Evolutionary conservation across 1,139 yeast species (phyloP).

Genomic region (Geotrichum histeridarum): DNA sequence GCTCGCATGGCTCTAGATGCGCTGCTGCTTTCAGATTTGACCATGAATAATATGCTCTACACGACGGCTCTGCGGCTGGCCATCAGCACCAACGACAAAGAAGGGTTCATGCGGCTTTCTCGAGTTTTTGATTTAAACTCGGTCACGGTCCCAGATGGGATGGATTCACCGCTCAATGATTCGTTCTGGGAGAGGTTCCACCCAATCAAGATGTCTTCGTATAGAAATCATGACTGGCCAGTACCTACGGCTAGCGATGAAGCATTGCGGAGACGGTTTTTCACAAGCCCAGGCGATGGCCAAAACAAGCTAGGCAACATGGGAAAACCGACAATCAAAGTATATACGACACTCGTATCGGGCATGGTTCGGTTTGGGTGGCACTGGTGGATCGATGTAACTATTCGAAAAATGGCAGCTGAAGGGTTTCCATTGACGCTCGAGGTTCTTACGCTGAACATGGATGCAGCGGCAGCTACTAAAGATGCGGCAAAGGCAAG

Average conservation of each 20-base stretch:
- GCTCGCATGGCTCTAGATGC: conserved; percentile 29
- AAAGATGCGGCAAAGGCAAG: conserved; percentile 24
- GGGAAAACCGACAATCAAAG: conserved; percentile 7
- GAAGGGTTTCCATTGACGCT: conserved; percentile 21
- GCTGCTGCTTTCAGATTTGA: conserved; percentile 24
- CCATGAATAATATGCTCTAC: conserved; percentile 23
- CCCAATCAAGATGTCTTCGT: conserved; percentile 17
- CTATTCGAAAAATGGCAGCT: conserved; percentile 24
- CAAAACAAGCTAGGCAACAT: neutral
- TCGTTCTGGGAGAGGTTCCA: conserved; percentile 14
- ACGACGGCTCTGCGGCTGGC: conserved; percentile 25
- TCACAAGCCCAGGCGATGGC: neutral
- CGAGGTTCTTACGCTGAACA: conserved; percentile 24
- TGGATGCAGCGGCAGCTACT: conserved; percentile 24
- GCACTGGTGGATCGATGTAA: conserved; percentile 25
- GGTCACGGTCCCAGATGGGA: conserved; percentile 13
- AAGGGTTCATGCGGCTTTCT: conserved; percentile 22
- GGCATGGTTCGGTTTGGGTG: conserved; percentile 27
- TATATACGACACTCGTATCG: conserved; percentile 22
- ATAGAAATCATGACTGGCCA: conserved; percentile 13
- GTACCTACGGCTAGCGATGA: conserved; percentile 10
- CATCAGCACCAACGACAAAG: conserved; percentile 21
- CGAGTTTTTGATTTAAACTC: conserved; percentile 20
- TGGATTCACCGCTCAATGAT: conserved; percentile 15
- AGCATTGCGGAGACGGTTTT: conserved; percentile 19